Conservation (phyloP, 495 filamentous ascomycete species). For the Neurospora pannonica region DNA sequence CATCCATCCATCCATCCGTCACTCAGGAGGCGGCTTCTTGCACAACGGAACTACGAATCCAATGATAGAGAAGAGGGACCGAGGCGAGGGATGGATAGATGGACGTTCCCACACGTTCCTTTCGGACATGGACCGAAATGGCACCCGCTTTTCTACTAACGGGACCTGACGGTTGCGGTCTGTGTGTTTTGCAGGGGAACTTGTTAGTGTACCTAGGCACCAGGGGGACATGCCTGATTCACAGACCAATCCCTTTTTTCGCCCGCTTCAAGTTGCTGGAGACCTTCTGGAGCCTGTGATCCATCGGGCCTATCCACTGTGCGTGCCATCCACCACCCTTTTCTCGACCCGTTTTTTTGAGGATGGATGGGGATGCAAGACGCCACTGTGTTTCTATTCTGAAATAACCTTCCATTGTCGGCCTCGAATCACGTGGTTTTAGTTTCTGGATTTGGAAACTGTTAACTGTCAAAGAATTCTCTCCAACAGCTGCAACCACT, state of each 20-base stretch:
- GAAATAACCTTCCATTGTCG: neutral
- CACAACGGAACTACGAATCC: neutral
- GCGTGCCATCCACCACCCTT: neutral
- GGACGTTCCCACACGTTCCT: neutral
- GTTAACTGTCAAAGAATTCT: neutral
- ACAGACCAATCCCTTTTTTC: neutral
- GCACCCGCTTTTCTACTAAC: neutral
- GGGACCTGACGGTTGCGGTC: neutral
- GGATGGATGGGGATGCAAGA: neutral
- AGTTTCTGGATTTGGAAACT: neutral
- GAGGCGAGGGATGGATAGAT: neutral
- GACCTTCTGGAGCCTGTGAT: neutral
- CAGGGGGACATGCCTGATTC: neutral
- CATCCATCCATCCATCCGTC: neutral
- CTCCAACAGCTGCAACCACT: neutral
- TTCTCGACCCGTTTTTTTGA: neutral
- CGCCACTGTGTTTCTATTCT: neutral
- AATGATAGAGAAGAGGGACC: neutral
- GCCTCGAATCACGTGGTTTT: neutral
- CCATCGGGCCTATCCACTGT: neutral
- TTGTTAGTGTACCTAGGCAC: neutral
- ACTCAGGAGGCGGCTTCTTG: neutral
- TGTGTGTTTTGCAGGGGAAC: neutral
- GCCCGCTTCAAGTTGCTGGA: neutral
- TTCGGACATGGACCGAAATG: neutral